Evolutionary conservation across 345 rosid genomes (phyloP), one percentile per base, ranked within the genome.

Genomic region (Gossypium sturtianum): DNA sequence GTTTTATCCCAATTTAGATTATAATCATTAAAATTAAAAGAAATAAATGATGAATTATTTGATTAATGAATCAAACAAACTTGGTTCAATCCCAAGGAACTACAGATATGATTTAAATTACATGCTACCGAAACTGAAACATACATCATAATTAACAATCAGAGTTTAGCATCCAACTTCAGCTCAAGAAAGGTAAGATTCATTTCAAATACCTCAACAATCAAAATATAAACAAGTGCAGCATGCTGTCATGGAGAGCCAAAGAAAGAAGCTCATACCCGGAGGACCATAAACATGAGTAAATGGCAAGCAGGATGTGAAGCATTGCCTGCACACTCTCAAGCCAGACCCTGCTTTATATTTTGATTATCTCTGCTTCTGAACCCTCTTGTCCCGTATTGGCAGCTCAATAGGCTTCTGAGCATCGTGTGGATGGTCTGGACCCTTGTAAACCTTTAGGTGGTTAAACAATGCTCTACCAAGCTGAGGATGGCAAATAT

Each of bases 381-480:
- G 90, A 79, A 92, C 85, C 87, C 97, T 91, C 88, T 90, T 89
- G 91, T 95, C 99, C 82, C 88, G 81, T 77, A 91, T 82, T 9
- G 99, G 99, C 45, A 95, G 88, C 47, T 90, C 97, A 29, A 87
- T 77, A 0, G 99, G 99, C 87, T 76, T 83, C 80, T 94, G 99
- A 1, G 97, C 97, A 49, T 92, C 97, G 0, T 91, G 99, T 0
- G 99, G 99, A 81, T 95, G 98, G 10, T 89, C 86, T 12, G 97
- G 89, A 10, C 99, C 99, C 80, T 90, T 89, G 92, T 91, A 95
- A 56, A 91, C 99, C 85, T 91, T 92, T 16, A 95, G 89, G 85
- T 95, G 99, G 84, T 89, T 92, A 83, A 95, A 95, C 29, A 95
- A 57, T 69, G 93, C 87, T 81, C 99, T 88, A 20, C 98, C 99